These are phyloP conservation scores for Cornus controversa DNA, from an alignment of 148 eudicot genomes.

Conservation along the genomic window DNA sequence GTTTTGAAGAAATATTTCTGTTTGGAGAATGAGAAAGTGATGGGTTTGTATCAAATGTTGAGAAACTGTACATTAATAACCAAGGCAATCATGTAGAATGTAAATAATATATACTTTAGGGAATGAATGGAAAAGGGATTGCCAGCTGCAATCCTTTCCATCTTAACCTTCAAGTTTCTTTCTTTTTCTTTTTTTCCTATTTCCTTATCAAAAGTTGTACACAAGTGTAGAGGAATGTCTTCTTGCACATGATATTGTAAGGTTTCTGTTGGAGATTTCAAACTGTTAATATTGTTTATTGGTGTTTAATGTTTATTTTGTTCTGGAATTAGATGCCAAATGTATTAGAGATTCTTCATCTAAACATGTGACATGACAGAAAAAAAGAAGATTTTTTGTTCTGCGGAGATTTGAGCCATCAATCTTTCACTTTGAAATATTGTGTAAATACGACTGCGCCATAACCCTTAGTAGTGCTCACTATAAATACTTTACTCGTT, in stretches of 20 bases:
- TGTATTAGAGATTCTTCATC: no score
- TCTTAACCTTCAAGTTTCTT: constrained; percentile 1
- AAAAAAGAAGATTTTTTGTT: no score
- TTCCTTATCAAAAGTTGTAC: background rate
- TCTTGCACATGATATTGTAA: background rate
- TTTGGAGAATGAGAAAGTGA: background rate
- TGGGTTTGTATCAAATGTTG: background rate
- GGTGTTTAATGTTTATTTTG: background rate
- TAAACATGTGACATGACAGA: no score
- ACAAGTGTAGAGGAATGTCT: background rate
- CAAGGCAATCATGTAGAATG: background rate
- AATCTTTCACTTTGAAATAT: no score
- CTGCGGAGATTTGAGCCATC: no score
- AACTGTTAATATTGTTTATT: constrained; percentile 1
- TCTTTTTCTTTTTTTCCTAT: background rate
- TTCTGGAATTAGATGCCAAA: no score
- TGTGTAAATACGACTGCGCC: no score
- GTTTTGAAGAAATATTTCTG: constrained; percentile 27
- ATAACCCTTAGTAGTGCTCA: no score
- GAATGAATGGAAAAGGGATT: constrained; percentile 31
- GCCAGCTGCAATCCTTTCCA: constrained; percentile 40
- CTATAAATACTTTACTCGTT: no score
- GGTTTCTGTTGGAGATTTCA: background rate
- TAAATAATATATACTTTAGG: constrained; percentile 10
- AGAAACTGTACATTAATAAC: background rate